Percentiles rank a stretch among this genome's conserved stretches.
phyloP scores from a whole-genome alignment of 441 rosid genomes.

The Populus hybrid region DNA sequence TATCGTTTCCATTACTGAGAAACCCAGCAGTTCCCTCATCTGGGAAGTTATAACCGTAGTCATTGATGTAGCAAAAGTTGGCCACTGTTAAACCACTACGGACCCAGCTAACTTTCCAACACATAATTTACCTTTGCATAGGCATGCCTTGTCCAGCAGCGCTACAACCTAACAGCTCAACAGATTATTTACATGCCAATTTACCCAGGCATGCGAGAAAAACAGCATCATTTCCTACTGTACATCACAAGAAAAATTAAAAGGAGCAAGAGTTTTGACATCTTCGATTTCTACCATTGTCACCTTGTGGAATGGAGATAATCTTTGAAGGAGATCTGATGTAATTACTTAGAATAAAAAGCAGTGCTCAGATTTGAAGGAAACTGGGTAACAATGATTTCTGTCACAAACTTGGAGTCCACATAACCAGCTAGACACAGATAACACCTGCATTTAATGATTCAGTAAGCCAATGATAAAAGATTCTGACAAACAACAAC shows the following conservation, averaged over 20 bases:
- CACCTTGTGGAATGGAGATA: not conserved
- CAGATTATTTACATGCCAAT: not conserved
- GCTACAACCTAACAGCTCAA: not conserved
- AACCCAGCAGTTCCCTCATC: too few species aligned
- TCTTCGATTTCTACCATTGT: not conserved
- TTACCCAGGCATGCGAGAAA: not conserved
- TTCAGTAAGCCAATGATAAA: not conserved
- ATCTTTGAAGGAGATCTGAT: not conserved
- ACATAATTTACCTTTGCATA: not conserved
- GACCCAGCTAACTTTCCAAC: not conserved
- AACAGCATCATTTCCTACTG: not conserved
- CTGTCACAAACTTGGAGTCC: not conserved
- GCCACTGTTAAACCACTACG: not conserved
- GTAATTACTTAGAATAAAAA: not conserved
- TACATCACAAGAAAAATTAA: not conserved
- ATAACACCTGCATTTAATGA: not conserved
- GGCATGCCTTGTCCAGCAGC: not conserved
- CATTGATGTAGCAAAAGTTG: not conserved
- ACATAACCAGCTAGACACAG: not conserved
- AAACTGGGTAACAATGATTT: not conserved
- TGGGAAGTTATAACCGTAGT: not conserved
- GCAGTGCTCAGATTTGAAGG: not conserved
- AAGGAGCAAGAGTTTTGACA: not conserved
- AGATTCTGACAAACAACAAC: not conserved
- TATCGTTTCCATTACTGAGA: too few species aligned